Percentiles rank a stretch among this genome's conserved stretches.
phyloP scores from a whole-genome alignment of 2,329 filamentous ascomycete species.

The Colletotrichum destructivum region DNA sequence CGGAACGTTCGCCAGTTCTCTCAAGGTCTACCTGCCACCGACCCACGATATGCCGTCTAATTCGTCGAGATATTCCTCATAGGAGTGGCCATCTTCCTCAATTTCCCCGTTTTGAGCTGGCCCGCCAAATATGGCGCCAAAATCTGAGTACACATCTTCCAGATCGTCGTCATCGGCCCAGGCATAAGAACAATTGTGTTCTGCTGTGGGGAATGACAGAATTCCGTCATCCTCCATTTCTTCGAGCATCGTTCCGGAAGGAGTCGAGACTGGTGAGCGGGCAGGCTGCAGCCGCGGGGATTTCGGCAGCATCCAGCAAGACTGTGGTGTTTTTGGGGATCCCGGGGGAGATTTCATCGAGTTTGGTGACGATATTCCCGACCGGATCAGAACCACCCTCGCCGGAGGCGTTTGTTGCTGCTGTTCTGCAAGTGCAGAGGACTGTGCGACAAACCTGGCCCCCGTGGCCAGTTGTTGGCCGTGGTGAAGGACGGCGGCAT shows the following conservation, averaged over 20 bases:
- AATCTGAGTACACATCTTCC: slow-evolving; percentile 70
- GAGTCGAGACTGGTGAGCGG: slow-evolving; percentile 49
- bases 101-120: slow-evolving; percentile 45
- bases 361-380: neutral
- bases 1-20: no score
- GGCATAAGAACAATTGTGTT: slow-evolving; percentile 62
- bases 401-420: slow-evolving; percentile 25
- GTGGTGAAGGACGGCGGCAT: slow-evolving; percentile 53
- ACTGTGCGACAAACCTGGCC: slow-evolving; percentile 49
- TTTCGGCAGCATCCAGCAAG: slow-evolving; percentile 17
- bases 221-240: slow-evolving; percentile 61
- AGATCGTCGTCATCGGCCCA: slow-evolving; percentile 59
- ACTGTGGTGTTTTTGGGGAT: slow-evolving; percentile 10
- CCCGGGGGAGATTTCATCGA: neutral
- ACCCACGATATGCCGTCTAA: slow-evolving; percentile 69
- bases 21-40: slow-evolving; percentile 21
- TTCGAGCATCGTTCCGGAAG: slow-evolving; percentile 46
- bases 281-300: slow-evolving; percentile 23
- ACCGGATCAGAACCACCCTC: slow-evolving; percentile 31
- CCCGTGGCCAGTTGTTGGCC: slow-evolving; percentile 52
- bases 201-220: slow-evolving; percentile 63
- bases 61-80: slow-evolving; percentile 70
- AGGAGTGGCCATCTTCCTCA: slow-evolving; percentile 60
- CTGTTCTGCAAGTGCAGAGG: slow-evolving; percentile 13
- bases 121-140: slow-evolving; percentile 65